These are phyloP conservation scores for Colletotrichum sp. DNA, from an alignment of 2,329 filamentous ascomycete genomes.

Conservation along the genomic window DNA sequence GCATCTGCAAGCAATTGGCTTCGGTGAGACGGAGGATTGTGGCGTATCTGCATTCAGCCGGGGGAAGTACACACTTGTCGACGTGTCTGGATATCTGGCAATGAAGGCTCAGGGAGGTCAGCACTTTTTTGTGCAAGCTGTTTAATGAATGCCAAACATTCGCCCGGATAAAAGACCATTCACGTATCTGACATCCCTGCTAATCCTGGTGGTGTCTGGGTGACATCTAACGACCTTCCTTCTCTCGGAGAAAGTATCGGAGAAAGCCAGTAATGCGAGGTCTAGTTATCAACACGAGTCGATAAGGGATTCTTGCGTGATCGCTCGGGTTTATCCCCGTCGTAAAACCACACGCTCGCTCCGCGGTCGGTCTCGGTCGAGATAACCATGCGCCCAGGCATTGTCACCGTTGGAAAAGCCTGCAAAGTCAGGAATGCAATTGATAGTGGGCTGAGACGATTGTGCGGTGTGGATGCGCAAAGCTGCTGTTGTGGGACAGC, in stretches of 20 bases:
- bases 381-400: not conserved
- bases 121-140: not conserved
- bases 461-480: not conserved
- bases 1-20: not conserved
- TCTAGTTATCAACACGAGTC: not conserved
- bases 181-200: not conserved
- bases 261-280: not conserved
- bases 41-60: constrained; percentile 7
- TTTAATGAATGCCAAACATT: not conserved
- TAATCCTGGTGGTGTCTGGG: not conserved
- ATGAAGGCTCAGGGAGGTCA: not conserved
- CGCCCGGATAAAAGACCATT: not conserved
- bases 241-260: not conserved
- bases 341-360: not conserved
- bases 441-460: not conserved
- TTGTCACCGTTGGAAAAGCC: not conserved
- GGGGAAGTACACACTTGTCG: not conserved
- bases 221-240: not conserved
- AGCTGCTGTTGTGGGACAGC: not conserved
- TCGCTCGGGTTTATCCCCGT: not conserved
- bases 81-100: not conserved
- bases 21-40: not conserved
- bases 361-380: not conserved
- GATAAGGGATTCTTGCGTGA: not conserved
- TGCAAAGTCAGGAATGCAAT: not conserved